Evolutionary conservation across 371 early-diverging fungal species (phyloP).

Genomic region (Catenaria anguillulae): DNA sequence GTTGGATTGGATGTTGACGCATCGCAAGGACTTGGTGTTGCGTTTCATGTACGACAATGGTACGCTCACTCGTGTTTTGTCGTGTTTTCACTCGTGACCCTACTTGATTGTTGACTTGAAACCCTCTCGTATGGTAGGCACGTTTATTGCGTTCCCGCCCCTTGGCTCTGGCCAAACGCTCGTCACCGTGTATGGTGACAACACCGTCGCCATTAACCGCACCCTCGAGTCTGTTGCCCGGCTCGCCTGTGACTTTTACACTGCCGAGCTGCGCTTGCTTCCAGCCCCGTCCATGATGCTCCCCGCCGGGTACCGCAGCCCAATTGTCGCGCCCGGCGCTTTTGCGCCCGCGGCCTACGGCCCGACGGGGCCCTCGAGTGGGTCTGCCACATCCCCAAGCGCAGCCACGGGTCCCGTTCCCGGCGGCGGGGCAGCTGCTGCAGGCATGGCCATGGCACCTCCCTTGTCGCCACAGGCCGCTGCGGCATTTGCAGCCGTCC

Average conservation of each 20-base stretch:
- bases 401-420: too few species aligned
- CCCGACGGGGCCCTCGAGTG: too few species aligned
- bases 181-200: slow-evolving; percentile 46
- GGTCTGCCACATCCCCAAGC: too few species aligned
- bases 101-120: neutral
- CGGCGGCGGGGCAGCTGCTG: too few species aligned
- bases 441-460: too few species aligned
- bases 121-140: slow-evolving; percentile 19
- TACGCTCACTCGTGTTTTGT: slow-evolving; percentile 11
- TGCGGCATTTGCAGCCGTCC: too few species aligned
- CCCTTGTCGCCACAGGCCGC: too few species aligned
- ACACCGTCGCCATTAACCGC: slow-evolving; percentile 52
- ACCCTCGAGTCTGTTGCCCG: slow-evolving; percentile 52
- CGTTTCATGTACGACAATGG: slow-evolving; percentile 65
- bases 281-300: too few species aligned
- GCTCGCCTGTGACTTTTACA: slow-evolving; percentile 41
- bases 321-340: neutral
- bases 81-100: too few species aligned
- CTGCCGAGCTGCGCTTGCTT: slow-evolving; percentile 38
- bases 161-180: slow-evolving; percentile 37
- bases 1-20: slow-evolving; percentile 57
- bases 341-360: too few species aligned
- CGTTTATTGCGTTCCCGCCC: slow-evolving; percentile 42
- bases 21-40: slow-evolving; percentile 39
- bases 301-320: neutral